Evolutionary conservation across 164 flowering plant species (phyloP), one percentile per base, ranked within the genome.

Genomic region (Stephania yunnanensis): DNA sequence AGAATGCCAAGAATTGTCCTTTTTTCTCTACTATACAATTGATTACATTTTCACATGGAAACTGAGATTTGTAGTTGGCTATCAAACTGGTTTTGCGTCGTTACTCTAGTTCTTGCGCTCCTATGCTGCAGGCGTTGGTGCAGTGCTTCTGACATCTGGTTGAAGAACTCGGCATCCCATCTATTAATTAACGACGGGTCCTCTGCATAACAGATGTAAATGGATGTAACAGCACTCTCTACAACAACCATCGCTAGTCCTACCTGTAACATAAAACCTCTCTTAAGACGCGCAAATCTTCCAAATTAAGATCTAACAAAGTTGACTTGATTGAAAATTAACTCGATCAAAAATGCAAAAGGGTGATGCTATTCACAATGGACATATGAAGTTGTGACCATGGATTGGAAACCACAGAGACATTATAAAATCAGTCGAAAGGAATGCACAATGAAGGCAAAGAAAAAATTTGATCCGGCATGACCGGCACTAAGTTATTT

Each of bases 131-230:
- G 87, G 7, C 99, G 91, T 74, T 91, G 92, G 84, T 93, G 98
- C 11, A 95, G 83, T 42, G 79, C 81, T 89, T 95, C 98, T 80
- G 90, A 81, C 87, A 95, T 81, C 82, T 92, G 91, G 82, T 84
- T 80, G 82, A 87, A 93, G 84, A 95, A 93, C 10, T 92, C 94
- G 5, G 91, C 70, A 78, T 95, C 98, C 99, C 98, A 95, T 80
- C 97, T 84, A 9, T 88, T 85, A 74, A 95, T 95, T 74, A 93
- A 77, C 20, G 83, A 76, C 1, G 99, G 99, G 71, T 95, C 98
- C 82, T 91, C 97, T 1, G 98, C 99, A 74, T 83, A 95, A 81
- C 98, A 93, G n/a, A 93, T 89, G 82, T 95, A 93, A 69, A 95
- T 91, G 11, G 99, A 90, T 70, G 99, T 95, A 45, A 93, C 99